Conservation (phyloP, 2,329 filamentous ascomycete species). For the Orbilia quercus region DNA sequence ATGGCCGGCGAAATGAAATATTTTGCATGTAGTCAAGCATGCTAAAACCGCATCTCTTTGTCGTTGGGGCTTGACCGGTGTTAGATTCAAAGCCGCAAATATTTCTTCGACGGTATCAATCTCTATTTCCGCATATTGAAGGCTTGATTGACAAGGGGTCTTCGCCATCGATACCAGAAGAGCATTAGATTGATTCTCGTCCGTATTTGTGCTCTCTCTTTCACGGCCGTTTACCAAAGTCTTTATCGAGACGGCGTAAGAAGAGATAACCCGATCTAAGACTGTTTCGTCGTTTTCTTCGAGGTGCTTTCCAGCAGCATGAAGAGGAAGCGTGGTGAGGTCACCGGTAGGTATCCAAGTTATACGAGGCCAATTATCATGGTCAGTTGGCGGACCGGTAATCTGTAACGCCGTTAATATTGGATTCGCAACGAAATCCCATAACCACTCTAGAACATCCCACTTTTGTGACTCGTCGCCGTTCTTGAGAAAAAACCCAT, state of each 20-base stretch:
- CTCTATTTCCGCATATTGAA: slow-evolving; percentile 10
- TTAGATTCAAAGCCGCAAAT: slow-evolving; percentile 9
- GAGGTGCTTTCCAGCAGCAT: slow-evolving; percentile 62
- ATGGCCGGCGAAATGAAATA: slow-evolving; percentile 66
- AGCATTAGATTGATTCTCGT: slow-evolving; percentile 25
- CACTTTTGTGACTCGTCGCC: slow-evolving; percentile 18
- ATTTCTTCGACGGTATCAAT: slow-evolving; percentile 3
- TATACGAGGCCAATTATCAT: slow-evolving; percentile 57
- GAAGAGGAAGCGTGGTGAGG: slow-evolving; percentile 61
- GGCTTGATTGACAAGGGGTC: slow-evolving; percentile 56
- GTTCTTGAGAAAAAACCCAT: slow-evolving; percentile 47
- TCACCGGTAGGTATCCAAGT: slow-evolving; percentile 62
- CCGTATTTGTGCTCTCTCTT: not conserved
- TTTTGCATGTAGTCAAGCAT: slow-evolving; percentile 59
- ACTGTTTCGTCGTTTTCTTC: slow-evolving; percentile 58
- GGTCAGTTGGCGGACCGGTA: slow-evolving; percentile 26
- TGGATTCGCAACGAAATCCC: slow-evolving; percentile 60
- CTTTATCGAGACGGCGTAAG: slow-evolving; percentile 63
- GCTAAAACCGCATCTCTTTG: slow-evolving; percentile 59
- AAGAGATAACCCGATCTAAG: slow-evolving; percentile 63
- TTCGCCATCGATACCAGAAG: slow-evolving; percentile 61
- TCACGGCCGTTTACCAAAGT: slow-evolving; percentile 60
- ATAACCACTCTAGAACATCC: slow-evolving; percentile 61
- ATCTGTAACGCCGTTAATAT: slow-evolving; percentile 60
- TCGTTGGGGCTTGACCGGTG: not conserved